Percentiles rank a stretch among this genome's conserved stretches.
phyloP scores from a whole-genome alignment of 805 yeast genomes.

The Candida sanyiensis region DNA sequence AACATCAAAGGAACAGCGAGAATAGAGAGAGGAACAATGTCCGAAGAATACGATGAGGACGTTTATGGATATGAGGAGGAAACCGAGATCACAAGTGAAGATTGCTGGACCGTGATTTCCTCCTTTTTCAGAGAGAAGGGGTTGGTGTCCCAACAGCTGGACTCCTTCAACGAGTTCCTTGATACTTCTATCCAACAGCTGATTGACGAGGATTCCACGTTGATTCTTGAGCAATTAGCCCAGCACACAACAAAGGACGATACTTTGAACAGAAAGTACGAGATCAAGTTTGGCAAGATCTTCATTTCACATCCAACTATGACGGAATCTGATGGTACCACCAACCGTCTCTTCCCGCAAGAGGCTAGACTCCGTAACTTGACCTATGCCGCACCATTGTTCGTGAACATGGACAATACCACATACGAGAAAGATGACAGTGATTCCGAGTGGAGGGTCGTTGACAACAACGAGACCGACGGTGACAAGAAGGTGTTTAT shows the following conservation, averaged over 20 bases:
- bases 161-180: constrained; percentile 96
- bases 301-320: constrained; percentile 95
- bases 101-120: constrained; percentile 98
- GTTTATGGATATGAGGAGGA: constrained; percentile 50
- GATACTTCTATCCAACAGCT: constrained; percentile 95
- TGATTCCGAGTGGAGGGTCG: constrained; percentile 54
- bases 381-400: constrained; percentile 93
- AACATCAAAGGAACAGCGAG: not conserved
- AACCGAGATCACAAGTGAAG: constrained; percentile 84
- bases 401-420: constrained; percentile 91
- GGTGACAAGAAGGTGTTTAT: constrained; percentile 78
- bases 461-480: constrained; percentile 55
- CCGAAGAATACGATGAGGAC: constrained; percentile 32
- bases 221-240: constrained; percentile 95
- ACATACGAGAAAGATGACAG: constrained; percentile 81
- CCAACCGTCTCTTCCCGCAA: constrained; percentile 97
- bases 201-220: constrained; percentile 90
- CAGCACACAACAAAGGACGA: constrained; percentile 92
- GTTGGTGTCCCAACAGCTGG: constrained; percentile 94
- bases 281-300: constrained; percentile 96
- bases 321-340: constrained; percentile 99
- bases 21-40: constrained; percentile 10
- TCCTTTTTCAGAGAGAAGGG: constrained; percentile 96
- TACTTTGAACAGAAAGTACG: constrained; percentile 85
- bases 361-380: constrained; percentile 95